Evolutionary conservation across 2,329 filamentous ascomycete species (phyloP), one percentile per base, ranked within the genome.

Genomic region (Keithomyces neogunnii): DNA sequence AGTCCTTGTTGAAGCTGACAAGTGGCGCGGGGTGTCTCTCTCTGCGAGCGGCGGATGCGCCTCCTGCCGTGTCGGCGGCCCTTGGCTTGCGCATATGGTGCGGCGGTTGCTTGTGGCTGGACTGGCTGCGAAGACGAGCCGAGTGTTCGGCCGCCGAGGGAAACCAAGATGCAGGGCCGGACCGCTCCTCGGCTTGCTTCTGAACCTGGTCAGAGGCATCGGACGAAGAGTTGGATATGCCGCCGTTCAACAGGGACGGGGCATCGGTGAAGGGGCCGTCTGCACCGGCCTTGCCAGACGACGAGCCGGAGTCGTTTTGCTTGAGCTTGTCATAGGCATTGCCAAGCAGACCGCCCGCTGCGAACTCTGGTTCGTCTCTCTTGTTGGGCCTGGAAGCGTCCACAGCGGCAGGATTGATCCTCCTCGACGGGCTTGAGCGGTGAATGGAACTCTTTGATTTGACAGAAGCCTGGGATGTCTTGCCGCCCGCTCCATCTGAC

Each of bases 1-100:
- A 86, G 47, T 74, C 72, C 0, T 82, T 61, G 36, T 57, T 83
- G 40, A 89, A 73, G 60, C 88, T 86, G 32, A 90, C 68, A 5
- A 90, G 73, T 1, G 86, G 85, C 55, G 81, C 48, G 3, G 52
- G 82, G 3, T 74, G 73, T 59, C 62, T 64, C 9, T 67, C 59
- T 8, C 59, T 60, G 31, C 57, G 56, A 33, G 57, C 28, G 9
- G 53, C 40, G 40, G 13, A n/a, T 26, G 45, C 33, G 13, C 32
- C 40, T 35, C 45, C 29, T 10, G 49, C 36, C 5, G 54, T 54
- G 50, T 62, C 66, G 10, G 60, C 61, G 3, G 62, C 58, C 10
- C 57, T 55, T 32, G 63, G 62, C 28, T 59, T 61, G 46, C 53
- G 54, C 49, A 52, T 30, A 43, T 45, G 32, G 47, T 53, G 32